Evolutionary conservation across 108 stramenopile species (phyloP), one percentile per base, ranked within the genome.

Genomic region (Cyclotella kingstonii): DNA sequence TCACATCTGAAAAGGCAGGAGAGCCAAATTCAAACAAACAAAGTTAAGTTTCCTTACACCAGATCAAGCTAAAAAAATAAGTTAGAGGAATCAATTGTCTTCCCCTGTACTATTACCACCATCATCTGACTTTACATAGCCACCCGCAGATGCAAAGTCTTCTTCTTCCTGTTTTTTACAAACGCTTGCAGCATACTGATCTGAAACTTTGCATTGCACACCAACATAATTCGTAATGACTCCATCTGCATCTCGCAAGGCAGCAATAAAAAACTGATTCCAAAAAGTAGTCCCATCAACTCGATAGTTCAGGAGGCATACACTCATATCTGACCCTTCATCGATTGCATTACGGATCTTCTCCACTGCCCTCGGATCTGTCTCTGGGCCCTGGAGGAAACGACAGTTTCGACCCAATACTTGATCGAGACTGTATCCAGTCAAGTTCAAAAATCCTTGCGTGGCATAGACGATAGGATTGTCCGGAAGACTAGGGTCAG

Each of bases 181-280:
- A 33, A 93, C 87, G 40, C 81, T 79, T 36, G 91, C 91, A 0
- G 91, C 91, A 66, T 93, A 93, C 54, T 86, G 85, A 60, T 89
- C 90, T 31, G 81, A 82, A 9, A 91, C 90, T 73, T 94, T 93
- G 68, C 96, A 96, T 79, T 97, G 96, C 39, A 97, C 96, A 31
- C 96, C 96, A n/a, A 97, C 94, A 85, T 94, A 97, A 70, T 95
- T 97, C 36, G 96, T 96, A 41, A 98, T 85, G 53, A 81, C 80
- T 25, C 96, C 95, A 45, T 80, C 69, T 12, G 86, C 91, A 80
- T 96, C 96, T 30, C 92, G 68, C 35, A 98, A 72, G 4, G 95
- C 91, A 26, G 94, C 97, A 56, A 98, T 93, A 75, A 95, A 97
- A 68, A 97, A 95, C 70, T 96, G 95, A 75, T 98, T 97, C 97